Conservation (phyloP, 2,329 filamentous ascomycete genomes). For the Dactylellina cionopaga region DNA sequence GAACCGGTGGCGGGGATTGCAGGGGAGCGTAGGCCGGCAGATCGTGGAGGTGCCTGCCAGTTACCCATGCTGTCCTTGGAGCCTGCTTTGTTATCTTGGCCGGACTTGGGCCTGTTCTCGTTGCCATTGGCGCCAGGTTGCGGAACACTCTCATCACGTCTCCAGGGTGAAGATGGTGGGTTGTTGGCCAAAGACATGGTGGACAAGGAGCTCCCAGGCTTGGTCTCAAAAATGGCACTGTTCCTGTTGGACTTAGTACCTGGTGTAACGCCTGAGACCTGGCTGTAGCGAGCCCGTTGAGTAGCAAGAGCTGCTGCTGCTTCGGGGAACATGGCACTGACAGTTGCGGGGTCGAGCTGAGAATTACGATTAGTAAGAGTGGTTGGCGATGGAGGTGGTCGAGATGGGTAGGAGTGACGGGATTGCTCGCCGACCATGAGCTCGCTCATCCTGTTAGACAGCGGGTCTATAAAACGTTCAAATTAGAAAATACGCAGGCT, state of each 20-base stretch:
- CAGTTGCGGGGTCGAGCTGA: conserved; percentile 88
- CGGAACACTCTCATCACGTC: conserved; percentile 58
- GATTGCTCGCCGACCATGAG: conserved; percentile 94
- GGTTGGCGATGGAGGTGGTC: conserved; percentile 67
- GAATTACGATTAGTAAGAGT: conserved; percentile 89
- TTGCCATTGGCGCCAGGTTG: conserved; percentile 64
- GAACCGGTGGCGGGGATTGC: conserved; percentile 66
- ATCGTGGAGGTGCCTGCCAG: conserved; percentile 83
- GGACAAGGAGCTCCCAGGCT: conserved; percentile 66
- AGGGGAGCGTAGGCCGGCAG: conserved; percentile 81
- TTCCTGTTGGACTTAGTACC: conserved; percentile 79
- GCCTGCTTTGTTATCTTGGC: conserved; percentile 40
- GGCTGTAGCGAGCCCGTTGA: conserved; percentile 96
- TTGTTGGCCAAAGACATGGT: conserved; percentile 71
- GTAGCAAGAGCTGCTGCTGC: conserved; percentile 97
- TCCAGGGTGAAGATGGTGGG: conserved; percentile 84
- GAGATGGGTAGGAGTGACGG: conserved; percentile 84
- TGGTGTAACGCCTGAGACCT: conserved; percentile 89
- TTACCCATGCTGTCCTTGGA: conserved; percentile 88
- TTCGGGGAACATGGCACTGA: conserved; percentile 99
- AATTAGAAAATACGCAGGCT: conserved; percentile 51
- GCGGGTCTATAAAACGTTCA: conserved; percentile 74
- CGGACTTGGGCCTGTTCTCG: conserved; percentile 44
- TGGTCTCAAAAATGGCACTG: conserved; percentile 79
- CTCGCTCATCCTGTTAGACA: conserved; percentile 94